Evolutionary conservation across 2,329 filamentous ascomycete genomes (phyloP), one percentile per base, ranked within the genome.

Genomic region (Aspergillus pseudonomiae): DNA sequence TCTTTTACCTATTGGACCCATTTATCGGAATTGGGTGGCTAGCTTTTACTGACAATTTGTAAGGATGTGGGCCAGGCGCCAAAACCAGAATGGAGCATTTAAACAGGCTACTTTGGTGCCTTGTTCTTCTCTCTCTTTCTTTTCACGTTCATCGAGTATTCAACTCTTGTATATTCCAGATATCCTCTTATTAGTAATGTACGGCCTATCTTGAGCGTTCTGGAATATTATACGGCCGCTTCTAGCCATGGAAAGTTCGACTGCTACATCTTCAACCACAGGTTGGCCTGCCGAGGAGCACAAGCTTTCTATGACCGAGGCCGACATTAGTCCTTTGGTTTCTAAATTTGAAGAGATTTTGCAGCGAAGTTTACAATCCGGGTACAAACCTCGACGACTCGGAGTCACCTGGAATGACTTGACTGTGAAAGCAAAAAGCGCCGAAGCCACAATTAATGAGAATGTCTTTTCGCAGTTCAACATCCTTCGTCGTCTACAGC

Each of bases 401-500:
- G 46, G 46, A 30, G 46, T 50, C 46, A 50, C 46, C 46, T 50
- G 46, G 46, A 50, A n/a, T 9, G 26, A 56, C 39, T 39, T 60
- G 24, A 60, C 59, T 7, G 59, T 55, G 11, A 55, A 55, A 28
- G 59, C 32, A 10, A 24, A 55, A 28, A 45, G 48, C 39, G 26
- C 34, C n/a, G 59, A 60, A n/a, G 59, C 59, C 4, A 28, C 32
- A 24, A 14, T 41, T 21, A 60, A 60, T 36, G 59, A 60, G 24
- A 60, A 60, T 21, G 34, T 60, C 21, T 32, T 60, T 52, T 60
- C 59, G n/a, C 59, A 60, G 32, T 55, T 60, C 19, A 46, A 55
- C 50, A 28, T 39, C 11, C 28, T 53, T 48, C 2, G 39, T 11
- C 46, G 24, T 30, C 26, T 30, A 10, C 46, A 46, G 53, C 9